These are phyloP conservation scores for Leucogyrophana mollusca DNA, from an alignment of 768 basidiomycete genomes.

Conservation along the genomic window DNA sequence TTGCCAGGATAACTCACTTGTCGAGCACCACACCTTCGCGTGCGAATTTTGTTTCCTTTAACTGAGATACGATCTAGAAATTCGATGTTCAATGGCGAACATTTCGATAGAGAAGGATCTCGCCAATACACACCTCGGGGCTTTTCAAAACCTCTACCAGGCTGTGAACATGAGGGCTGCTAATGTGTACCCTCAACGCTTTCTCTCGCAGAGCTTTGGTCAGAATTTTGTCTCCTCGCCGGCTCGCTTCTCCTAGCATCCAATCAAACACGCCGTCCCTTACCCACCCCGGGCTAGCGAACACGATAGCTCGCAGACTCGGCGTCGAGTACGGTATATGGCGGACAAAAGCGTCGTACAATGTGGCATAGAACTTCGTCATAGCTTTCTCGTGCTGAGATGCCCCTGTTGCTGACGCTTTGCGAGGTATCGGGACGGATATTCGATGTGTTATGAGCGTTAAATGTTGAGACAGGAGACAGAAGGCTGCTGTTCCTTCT, in stretches of 20 bases:
- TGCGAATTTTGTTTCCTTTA: constrained; percentile 97
- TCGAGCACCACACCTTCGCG: constrained; percentile 90
- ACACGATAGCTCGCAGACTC: constrained; percentile 83
- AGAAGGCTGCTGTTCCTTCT: constrained; percentile 93
- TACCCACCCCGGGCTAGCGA: constrained; percentile 97
- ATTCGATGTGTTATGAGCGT: constrained; percentile 91
- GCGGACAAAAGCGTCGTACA: constrained; percentile 85
- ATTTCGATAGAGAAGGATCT: background rate
- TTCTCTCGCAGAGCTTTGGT: constrained; percentile 76
- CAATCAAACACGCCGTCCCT: constrained; percentile 85
- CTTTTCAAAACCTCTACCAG: constrained; percentile 92
- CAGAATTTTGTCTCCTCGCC: constrained; percentile 81
- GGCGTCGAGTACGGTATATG: constrained; percentile 83
- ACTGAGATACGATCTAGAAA: constrained; percentile 61
- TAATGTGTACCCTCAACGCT: constrained; percentile 87
- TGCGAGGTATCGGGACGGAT: constrained; percentile 86
- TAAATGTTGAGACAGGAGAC: constrained; percentile 95
- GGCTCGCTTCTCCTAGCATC: constrained; percentile 77
- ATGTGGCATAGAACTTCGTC: constrained; percentile 73
- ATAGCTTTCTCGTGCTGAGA: constrained; percentile 94
- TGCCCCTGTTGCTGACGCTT: constrained; percentile 76
- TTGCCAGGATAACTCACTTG: constrained; percentile 45
- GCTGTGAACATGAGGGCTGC: constrained; percentile 93
- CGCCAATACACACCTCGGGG: constrained; percentile 65
- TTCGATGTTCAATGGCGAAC: constrained; percentile 1